Evolutionary conservation across 2,329 filamentous ascomycete genomes (phyloP), one percentile per base, ranked within the genome.

Genomic region (Rutstroemia sydowiana): DNA sequence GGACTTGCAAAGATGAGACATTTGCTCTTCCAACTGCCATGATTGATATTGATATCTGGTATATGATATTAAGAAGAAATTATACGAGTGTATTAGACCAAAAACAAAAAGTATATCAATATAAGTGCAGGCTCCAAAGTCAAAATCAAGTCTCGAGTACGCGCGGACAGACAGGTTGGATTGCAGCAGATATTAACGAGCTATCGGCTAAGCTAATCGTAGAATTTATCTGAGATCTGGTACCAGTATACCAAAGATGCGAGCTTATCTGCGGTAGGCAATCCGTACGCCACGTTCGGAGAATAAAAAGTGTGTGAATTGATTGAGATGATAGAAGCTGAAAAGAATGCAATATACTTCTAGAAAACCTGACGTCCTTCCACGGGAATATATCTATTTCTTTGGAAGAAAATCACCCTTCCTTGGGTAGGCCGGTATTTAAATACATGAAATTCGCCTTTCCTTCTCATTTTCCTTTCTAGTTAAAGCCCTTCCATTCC

Each of bases 21-120:
- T 46, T 46, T 32, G 14, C 34, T 46, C 14, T 32, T 39, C 42
- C 20, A n/a, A 51, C 20, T 4, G 34, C 34, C 48, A 51, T 51
- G 21, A 45, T 45, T n/a, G 11, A 23, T n/a, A 45, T 45, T n/a
- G 11, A 40, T 39, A 11, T 18, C 23, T 39, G 23, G 36, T 32
- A 18, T 43, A 45, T 21, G 14, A 30, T 3, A 10, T 8, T 4
- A 37, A 26, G 14, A 10, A 18, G 28, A 26, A 32, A 14, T 21
- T n/a, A 5, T 46, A 31, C 23, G 32, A 16, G 16, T 23, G 32
- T 45, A 26, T 32, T n/a, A 40, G 13, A n/a, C 16, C 16, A 16
- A 26, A 26, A n/a, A 3, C 21, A 23, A 36, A 14, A 30, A 8
- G 23, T 8, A 8, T 8, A 8, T 26, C 23, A 26, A 26, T 26